These are phyloP conservation scores for Boletus bicolor DNA, from an alignment of 768 basidiomycete species.

Conservation along the genomic window DNA sequence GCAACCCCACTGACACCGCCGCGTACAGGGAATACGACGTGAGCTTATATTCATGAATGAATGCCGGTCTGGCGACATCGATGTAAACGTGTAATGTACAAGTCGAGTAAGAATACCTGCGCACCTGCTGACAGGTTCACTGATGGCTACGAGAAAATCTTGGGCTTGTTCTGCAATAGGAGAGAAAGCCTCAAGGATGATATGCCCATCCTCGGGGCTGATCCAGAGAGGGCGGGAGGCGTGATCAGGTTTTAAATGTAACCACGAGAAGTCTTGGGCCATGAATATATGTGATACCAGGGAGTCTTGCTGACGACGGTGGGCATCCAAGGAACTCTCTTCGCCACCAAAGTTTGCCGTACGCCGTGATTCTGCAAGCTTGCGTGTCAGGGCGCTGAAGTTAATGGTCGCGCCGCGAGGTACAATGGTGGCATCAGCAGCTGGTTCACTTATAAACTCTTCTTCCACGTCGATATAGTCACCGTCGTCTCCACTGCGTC, in stretches of 20 bases:
- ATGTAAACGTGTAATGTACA: constrained; percentile 30
- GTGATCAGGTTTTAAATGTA: constrained; percentile 89
- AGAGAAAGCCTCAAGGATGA: constrained; percentile 96
- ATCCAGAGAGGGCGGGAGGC: constrained; percentile 94
- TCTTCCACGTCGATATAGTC: constrained; percentile 60
- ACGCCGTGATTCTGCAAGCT: constrained; percentile 63
- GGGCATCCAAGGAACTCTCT: constrained; percentile 54
- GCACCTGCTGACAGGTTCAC: constrained; percentile 97
- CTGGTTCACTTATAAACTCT: constrained; percentile 41
- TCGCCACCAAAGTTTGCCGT: constrained; percentile 36
- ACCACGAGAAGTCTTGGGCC: constrained; percentile 82
- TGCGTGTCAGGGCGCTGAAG: constrained; percentile 78
- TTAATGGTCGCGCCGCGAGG: constrained; percentile 82
- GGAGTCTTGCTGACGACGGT: constrained; percentile 69
- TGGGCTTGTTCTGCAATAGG: constrained; percentile 98
- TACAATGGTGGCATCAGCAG: constrained; percentile 42
- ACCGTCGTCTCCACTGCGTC: constrained; percentile 47
- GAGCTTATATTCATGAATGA: constrained; percentile 99
- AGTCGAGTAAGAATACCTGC: constrained; percentile 30
- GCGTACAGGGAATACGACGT: constrained; percentile 98
- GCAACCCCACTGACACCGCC: constrained; percentile 95
- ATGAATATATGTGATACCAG: constrained; percentile 81
- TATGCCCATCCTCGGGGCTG: constrained; percentile 84
- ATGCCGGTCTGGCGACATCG: constrained; percentile 67
- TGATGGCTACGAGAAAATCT: constrained; percentile 96